Percentiles rank a stretch among this genome's conserved stretches.
These are phyloP conservation scores for Lumnitzera racemosa DNA, from an alignment of 345 rosid genomes.

Conservation along the genomic window DNA sequence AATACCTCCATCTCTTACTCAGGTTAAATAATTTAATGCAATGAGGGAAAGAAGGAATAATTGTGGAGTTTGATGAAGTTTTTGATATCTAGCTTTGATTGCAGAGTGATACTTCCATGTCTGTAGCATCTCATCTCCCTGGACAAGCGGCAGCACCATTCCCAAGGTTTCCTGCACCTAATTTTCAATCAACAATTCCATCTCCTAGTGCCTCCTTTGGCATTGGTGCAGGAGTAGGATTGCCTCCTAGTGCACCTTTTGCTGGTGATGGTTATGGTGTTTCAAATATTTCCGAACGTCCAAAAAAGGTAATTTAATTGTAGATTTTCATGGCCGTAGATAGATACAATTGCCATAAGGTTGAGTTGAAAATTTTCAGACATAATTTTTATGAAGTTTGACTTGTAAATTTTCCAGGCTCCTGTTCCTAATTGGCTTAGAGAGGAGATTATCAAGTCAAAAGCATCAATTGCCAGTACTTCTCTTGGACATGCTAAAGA, in stretches of 20 bases:
- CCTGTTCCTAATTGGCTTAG: slow-evolving; percentile 96
- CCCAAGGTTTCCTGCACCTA: slow-evolving; percentile 60
- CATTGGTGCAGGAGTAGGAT: slow-evolving; percentile 43
- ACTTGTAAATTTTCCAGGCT: slow-evolving; percentile 45
- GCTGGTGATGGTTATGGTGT: slow-evolving; percentile 69
- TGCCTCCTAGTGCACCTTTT: slow-evolving; percentile 56
- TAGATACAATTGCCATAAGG: no score
- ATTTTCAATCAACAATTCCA: slow-evolving; percentile 47
- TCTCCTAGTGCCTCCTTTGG: slow-evolving; percentile 45
- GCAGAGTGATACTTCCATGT: slow-evolving; percentile 59
- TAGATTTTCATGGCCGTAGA: slow-evolving; percentile 2
- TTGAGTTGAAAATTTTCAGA: background rate
- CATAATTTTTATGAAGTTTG: slow-evolving; percentile 12
- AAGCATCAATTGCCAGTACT: slow-evolving; percentile 56
- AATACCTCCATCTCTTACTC: slow-evolving; percentile 46
- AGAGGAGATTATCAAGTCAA: slow-evolving; percentile 87
- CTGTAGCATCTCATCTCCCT: slow-evolving; percentile 44
- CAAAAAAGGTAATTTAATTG: slow-evolving; percentile 59
- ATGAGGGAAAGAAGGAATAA: background rate
- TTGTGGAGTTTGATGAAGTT: background rate
- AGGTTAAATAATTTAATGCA: slow-evolving; percentile 28
- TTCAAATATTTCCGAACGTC: slow-evolving; percentile 57
- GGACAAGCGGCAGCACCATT: slow-evolving; percentile 57
- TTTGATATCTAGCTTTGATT: slow-evolving; percentile 18
- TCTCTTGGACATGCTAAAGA: slow-evolving; percentile 51